Evolutionary conservation across 352 stramenopile genomes (phyloP), one percentile per base, ranked within the genome.

Genomic region (Pythium oligandrum): DNA sequence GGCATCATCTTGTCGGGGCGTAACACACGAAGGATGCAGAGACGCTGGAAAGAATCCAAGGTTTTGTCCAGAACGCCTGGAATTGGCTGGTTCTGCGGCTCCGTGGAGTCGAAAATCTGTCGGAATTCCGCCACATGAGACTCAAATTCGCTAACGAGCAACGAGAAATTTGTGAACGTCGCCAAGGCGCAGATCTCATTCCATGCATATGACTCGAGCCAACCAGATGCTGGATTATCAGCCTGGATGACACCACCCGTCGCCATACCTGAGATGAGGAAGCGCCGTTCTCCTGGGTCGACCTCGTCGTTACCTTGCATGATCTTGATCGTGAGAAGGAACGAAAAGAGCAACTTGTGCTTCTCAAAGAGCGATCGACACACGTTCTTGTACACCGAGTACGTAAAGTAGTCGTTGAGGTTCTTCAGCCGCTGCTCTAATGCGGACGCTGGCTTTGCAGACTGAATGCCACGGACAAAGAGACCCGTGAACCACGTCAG

Each of bases 351-450:
- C 9, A 97, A 64, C 59, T 98, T 98, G 71, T 98, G 88, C 58
- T 95, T 90, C 50, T 98, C 92, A 65, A 98, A 98, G 0, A 98
- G 73, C 43, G 83, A 96, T 2, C 90, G 76, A 54, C 92, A 98
- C 42, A 97, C 83, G 57, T 97, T 97, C 54, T 92, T 95, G 73
- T 98, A 98, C 26, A 98, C 74, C 4, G 90, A 97, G 59, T 96
- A 97, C 9, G 91, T 98, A 49, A 97, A 97, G 46, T 77, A 97
- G 55, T 97, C 85, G 62, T 96, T 97, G 12, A 98, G 71, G 59
- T 93, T 91, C 30, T 73, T 73, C 11, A 97, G 66, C 0, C 90
- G 70, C 53, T 86, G 71, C 26, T 89, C 80, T 0, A 97, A 68
- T 26, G 70, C 78, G 30, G 66, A 73, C 30, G 72, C 73, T 52